phyloP scores from a whole-genome alignment of 2,329 filamentous ascomycete species.

The Curvularia lunata region DNA sequence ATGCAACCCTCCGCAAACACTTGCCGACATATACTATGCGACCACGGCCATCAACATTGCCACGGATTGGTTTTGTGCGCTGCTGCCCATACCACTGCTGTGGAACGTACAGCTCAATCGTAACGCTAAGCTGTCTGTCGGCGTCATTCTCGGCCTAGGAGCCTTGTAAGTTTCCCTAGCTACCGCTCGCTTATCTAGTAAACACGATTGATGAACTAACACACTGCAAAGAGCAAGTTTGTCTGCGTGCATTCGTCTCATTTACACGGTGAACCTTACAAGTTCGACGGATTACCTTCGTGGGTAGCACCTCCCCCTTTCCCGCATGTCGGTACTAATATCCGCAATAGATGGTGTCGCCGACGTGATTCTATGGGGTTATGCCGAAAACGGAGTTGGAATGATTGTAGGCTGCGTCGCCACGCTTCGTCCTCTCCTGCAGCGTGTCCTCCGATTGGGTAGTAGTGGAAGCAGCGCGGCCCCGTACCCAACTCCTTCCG shows the following conservation, averaged over 20 bases:
- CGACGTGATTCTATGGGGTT: conserved; percentile 15
- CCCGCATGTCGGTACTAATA: not conserved
- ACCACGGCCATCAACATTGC: conserved; percentile 16
- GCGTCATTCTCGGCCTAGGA: conserved; percentile 17
- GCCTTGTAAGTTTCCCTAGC: conserved; percentile 16
- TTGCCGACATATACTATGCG: conserved; percentile 16
- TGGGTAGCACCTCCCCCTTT: not conserved
- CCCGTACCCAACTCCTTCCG: conserved; percentile 8
- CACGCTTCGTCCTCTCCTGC: conserved; percentile 14
- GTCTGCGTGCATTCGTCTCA: conserved; percentile 15
- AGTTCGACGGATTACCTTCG: conserved; percentile 11
- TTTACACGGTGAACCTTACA: conserved; percentile 14
- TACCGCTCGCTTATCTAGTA: conserved; percentile 5
- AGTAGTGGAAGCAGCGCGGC: conserved; percentile 8
- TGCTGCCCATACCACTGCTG: conserved; percentile 14
- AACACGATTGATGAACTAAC: conserved; percentile 10
- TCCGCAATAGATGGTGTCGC: conserved; percentile 8
- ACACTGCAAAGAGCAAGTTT: conserved; percentile 9
- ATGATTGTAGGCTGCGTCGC: conserved; percentile 17
- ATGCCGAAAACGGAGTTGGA: conserved; percentile 14
- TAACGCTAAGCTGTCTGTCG: conserved; percentile 17
- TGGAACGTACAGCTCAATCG: conserved; percentile 17
- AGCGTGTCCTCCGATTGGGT: conserved; percentile 15
- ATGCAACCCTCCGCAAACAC: conserved; percentile 12
- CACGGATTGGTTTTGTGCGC: conserved; percentile 17